Percentiles rank a stretch among this genome's conserved stretches.
These are phyloP conservation scores for Cryptosporidium ubiquitum DNA, from an alignment of 169 alveolate species.

Conservation along the genomic window DNA sequence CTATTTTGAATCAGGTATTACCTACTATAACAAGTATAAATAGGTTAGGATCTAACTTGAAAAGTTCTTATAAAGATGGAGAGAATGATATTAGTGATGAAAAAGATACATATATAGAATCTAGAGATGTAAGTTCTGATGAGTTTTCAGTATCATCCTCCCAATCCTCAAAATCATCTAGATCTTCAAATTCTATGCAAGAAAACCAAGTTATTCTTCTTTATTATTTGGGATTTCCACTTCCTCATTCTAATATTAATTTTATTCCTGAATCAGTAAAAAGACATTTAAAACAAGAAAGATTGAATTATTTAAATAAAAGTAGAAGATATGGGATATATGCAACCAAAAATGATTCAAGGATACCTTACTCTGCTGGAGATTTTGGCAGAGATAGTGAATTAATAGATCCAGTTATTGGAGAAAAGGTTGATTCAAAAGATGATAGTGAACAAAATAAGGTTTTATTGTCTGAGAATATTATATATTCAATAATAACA, in stretches of 20 bases:
- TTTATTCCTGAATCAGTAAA: constrained; percentile 44
- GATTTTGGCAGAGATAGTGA: background rate
- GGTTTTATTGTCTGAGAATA: constrained; percentile 1
- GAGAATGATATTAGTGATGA: background rate
- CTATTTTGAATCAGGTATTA: constrained; percentile 22
- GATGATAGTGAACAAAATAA: background rate
- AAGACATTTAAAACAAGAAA: constrained; percentile 32
- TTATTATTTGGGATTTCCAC: constrained; percentile 41
- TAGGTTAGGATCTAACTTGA: background rate
- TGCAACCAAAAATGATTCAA: background rate
- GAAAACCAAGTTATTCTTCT: constrained; percentile 48
- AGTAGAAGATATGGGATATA: constrained; percentile 51
- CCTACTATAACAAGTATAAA: background rate
- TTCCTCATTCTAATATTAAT: constrained; percentile 11
- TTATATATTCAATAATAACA: constrained; percentile 21
- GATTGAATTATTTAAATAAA: background rate
- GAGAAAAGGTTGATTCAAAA: background rate
- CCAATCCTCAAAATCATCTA: constrained; percentile 5
- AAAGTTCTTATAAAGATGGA: background rate
- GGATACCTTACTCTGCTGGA: background rate
- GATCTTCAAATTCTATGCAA: background rate
- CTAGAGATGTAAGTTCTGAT: background rate
- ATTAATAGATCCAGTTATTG: background rate
- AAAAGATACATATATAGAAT: constrained; percentile 5
- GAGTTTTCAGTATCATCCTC: background rate